Conservation (phyloP, 2,329 filamentous ascomycete species). For the Zalaria obscura region DNA sequence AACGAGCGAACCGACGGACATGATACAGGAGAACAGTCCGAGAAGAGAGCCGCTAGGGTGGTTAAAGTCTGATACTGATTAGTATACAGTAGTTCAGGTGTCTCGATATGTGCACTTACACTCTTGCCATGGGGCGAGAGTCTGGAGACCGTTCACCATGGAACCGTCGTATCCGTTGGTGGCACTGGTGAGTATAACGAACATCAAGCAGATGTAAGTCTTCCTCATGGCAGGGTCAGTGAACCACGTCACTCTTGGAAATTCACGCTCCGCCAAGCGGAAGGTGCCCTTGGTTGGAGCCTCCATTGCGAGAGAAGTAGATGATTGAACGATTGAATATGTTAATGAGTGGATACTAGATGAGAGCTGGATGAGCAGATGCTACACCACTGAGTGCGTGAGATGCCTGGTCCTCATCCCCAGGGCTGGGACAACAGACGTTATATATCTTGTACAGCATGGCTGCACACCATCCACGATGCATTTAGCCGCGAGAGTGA, state of each 20-base stretch:
- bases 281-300: conserved; percentile 18
- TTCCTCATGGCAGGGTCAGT: conserved; percentile 15
- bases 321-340: conserved; percentile 1
- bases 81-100: background rate
- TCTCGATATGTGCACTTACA: conserved; percentile 14
- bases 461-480: background rate
- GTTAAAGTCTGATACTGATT: conserved; percentile 15
- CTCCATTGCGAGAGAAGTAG: conserved; percentile 11
- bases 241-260: conserved; percentile 19
- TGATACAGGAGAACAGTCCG: conserved; percentile 32
- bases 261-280: conserved; percentile 15
- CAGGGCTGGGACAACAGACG: background rate
- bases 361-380: background rate
- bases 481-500: background rate
- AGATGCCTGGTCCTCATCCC: background rate
- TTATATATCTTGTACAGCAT: background rate
- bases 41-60: conserved; percentile 19
- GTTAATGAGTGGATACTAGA: background rate
- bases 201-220: conserved; percentile 18
- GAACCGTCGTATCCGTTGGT: conserved; percentile 37
- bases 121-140: conserved; percentile 29
- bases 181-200: conserved; percentile 17
- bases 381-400: background rate
- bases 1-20: conserved; percentile 34
- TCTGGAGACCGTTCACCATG: conserved; percentile 37